Conservation (phyloP, 371 early-diverging fungal species). For the Blakeslea trispora region DNA sequence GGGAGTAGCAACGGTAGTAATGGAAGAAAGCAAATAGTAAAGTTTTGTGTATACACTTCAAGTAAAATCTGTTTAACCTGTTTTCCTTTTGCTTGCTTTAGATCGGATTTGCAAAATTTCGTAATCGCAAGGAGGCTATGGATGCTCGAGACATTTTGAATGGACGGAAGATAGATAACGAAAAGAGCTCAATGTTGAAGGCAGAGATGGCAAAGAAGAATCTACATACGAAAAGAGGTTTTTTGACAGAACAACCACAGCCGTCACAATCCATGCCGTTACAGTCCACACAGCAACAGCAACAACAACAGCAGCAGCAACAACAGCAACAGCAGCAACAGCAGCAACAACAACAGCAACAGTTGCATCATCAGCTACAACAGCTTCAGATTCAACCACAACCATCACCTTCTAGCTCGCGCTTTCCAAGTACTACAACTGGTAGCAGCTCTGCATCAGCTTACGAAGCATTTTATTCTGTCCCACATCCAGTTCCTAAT, state of each 20-base stretch:
- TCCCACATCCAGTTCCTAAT: constrained; percentile 41
- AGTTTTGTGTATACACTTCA: background rate
- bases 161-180: constrained; percentile 84
- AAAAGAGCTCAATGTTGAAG: constrained; percentile 81
- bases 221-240: constrained; percentile 68
- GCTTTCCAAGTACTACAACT: constrained; percentile 13
- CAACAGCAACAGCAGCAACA: constrained; percentile 11
- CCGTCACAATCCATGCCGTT: constrained; percentile 18
- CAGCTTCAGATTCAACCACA: constrained; percentile 11
- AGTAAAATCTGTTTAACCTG: background rate
- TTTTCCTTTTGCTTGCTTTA: constrained; percentile 14
- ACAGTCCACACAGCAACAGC: constrained; percentile 20
- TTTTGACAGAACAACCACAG: constrained; percentile 24
- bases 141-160: constrained; percentile 84
- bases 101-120: constrained; percentile 95
- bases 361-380: constrained; percentile 11
- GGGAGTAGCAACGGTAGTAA: constrained; percentile 40
- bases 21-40: constrained; percentile 79
- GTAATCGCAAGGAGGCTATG: constrained; percentile 78
- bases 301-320: constrained; percentile 24
- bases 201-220: constrained; percentile 97
- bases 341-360: constrained; percentile 13
- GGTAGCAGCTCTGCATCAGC: constrained; percentile 34
- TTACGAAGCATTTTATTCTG: constrained; percentile 60
- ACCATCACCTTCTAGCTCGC: constrained; percentile 5